Evolutionary conservation across 176 grass and related monocot species (phyloP).

Genomic region (Dactylis glomerata): DNA sequence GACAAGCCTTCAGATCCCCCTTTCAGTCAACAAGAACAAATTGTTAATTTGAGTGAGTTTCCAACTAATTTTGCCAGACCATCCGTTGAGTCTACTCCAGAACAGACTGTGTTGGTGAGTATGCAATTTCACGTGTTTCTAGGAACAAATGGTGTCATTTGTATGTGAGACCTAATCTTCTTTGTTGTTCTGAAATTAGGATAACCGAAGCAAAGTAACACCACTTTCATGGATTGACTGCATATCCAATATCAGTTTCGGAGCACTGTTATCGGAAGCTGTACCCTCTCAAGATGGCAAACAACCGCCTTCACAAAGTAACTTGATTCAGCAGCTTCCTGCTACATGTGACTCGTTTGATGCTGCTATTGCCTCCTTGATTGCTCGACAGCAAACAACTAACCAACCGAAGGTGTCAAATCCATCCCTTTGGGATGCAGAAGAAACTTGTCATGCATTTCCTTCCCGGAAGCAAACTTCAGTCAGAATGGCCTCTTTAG

Average conservation of each 20-base stretch:
- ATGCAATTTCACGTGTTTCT: conserved; percentile 4
- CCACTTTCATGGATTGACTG: conserved; percentile 70
- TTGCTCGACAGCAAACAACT: conserved; percentile 50
- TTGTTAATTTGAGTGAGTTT: conserved; percentile 24
- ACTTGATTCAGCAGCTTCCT: conserved; percentile 47
- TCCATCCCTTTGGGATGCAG: conserved; percentile 81
- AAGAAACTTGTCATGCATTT: conserved; percentile 92
- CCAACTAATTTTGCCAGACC: conserved; percentile 35
- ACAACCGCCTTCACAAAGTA: conserved; percentile 48
- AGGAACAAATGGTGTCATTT: not conserved
- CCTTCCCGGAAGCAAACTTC: conserved; percentile 47
- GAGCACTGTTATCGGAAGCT: conserved; percentile 66
- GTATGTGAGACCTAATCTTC: conserved; percentile 19
- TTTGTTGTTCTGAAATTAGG: conserved; percentile 40
- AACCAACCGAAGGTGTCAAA: conserved; percentile 36
- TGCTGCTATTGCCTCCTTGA: conserved; percentile 80
- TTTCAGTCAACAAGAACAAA: conserved; percentile 35
- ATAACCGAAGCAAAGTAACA: conserved; percentile 49
- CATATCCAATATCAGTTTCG: conserved; percentile 90
- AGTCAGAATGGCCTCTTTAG: conserved; percentile 3
- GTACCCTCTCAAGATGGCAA: conserved; percentile 54
- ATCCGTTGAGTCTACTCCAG: conserved; percentile 20
- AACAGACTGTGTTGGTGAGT: conserved; percentile 42
- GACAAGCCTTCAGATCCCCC: conserved; percentile 25
- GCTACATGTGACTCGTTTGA: conserved; percentile 89